phyloP scores from a whole-genome alignment of 2,329 filamentous ascomycete species.

The Ophiostoma triangulosporum region DNA sequence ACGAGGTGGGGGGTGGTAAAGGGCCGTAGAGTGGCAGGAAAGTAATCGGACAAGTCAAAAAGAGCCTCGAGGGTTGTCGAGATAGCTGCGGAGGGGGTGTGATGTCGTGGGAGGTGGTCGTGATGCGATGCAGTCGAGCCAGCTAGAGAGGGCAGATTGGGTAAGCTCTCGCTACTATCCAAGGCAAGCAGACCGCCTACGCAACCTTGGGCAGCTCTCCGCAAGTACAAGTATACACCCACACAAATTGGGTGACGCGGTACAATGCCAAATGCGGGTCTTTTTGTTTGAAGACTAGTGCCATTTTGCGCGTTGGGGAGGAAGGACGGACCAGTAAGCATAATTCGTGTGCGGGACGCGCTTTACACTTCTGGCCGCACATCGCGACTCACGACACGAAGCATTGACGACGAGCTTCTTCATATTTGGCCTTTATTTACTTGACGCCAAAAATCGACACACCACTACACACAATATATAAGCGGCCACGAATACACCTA shows the following conservation, averaged over 20 bases:
- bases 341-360: conserved; percentile 8
- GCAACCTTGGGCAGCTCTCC: conserved; percentile 10
- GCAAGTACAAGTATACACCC: background rate
- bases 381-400: conserved; percentile 3
- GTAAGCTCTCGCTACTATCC: conserved; percentile 9
- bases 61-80: background rate
- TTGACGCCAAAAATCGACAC: no score
- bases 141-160: background rate
- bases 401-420: no score
- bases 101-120: conserved; percentile 1
- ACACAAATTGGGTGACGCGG: background rate
- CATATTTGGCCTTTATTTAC: background rate
- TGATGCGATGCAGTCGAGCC: conserved; percentile 5
- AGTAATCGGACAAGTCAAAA: background rate
- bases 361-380: conserved; percentile 10
- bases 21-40: conserved; percentile 8
- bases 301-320: background rate
- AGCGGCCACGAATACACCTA: background rate
- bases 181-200: conserved; percentile 20
- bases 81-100: background rate
- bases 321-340: background rate
- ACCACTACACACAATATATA: background rate
- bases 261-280: conserved; percentile 9
- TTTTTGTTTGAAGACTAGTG: background rate
- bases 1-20: conserved; percentile 22